Evolutionary conservation across 2,329 filamentous ascomycete genomes (phyloP), one percentile per base, ranked within the genome.

Genomic region (Mollisia scopiformis): DNA sequence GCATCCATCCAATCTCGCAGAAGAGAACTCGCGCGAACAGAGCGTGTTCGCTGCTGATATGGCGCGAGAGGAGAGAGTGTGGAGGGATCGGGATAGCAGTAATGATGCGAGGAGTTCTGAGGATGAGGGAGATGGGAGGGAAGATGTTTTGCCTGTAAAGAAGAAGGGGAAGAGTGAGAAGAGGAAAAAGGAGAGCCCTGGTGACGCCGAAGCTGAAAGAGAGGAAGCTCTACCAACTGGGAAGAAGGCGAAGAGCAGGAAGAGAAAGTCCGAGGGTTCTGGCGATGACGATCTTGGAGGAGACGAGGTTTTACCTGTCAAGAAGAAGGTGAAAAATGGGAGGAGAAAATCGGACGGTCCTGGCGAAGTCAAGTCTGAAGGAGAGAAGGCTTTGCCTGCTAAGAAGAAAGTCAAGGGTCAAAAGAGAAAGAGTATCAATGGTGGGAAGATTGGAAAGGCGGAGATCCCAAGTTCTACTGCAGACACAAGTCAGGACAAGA

Each of bases 91-190:
- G 30, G 66, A 66, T 62, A 65, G 62, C 28, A 68, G 62, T 52
- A 66, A 68, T 54, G 64, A 68, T 64, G 61, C 53, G 28, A 56
- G 64, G 53, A 64, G 64, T 54, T 61, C 57, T 41, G 58, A 61
- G 35, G 54, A 25, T 13, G 55, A 52, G 28, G 49, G 23, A 16
- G 43, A 55, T 1, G 47, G 27, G n/a, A n/a, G n/a, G n/a, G n/a
- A n/a, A n/a, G n/a, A n/a, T n/a, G n/a, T n/a, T n/a, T n/a, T n/a
- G n/a, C n/a, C n/a, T n/a, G n/a, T n/a, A n/a, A n/a, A n/a, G n/a
- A n/a, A n/a, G n/a, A n/a, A n/a, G n/a, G n/a, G n/a, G n/a, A n/a
- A 14, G 46, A n/a, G n/a, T 37, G 13, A 13, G 28, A 49, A 21
- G 30, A 10, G 16, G 19, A 33, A 11, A n/a, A n/a, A n/a, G n/a